Evolutionary conservation across 331 rosid genomes (phyloP), one percentile per base, ranked within the genome.

Genomic region (Phaseolus coccineus): DNA sequence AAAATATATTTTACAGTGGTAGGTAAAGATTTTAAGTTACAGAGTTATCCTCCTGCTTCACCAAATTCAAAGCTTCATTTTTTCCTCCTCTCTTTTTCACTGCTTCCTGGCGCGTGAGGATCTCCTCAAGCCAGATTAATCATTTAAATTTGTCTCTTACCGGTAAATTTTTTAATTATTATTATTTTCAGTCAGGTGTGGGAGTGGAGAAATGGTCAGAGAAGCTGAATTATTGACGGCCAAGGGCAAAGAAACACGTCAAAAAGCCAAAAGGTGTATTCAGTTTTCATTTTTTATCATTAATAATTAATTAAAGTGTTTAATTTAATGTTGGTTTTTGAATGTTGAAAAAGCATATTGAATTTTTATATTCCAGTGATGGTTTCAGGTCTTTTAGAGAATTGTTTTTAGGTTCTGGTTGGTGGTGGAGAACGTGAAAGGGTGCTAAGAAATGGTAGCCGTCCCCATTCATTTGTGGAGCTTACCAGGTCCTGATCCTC

Each of bases 401-500:
- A 47, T 25, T 5, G 22, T 16, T 24, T 53, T 10, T 39, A 0
- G 2, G 13, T 63, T 80, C 0, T 40, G 19, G 19, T 65, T 44
- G 51, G 68, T 53, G 72, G 61, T 8, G 59, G 76, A 52, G 52
- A 71, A 83, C 58, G 79, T 25, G 72, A 64, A 79, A 76, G 22
- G 27, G 16, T 0, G 19, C 44, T 13, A 3, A 80, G 56, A 67
- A 71, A 37, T 62, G 50, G 35, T 4, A 61, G 87, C 77, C 85
- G 69, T 75, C 83, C 87, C 85, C 12, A 40, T 42, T 30, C 24
- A 57, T 42, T 22, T 42, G 59, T 64, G 70, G 53, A 73, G 67
- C 73, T 53, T 87, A 85, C 82, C 80, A 22, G 46, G 67, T 81
- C 88, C 44, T 24, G 35, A 71, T 65, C 64, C 28, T 68, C 40